Conservation (phyloP, 83 land plant species). For the Larix sibirica region DNA sequence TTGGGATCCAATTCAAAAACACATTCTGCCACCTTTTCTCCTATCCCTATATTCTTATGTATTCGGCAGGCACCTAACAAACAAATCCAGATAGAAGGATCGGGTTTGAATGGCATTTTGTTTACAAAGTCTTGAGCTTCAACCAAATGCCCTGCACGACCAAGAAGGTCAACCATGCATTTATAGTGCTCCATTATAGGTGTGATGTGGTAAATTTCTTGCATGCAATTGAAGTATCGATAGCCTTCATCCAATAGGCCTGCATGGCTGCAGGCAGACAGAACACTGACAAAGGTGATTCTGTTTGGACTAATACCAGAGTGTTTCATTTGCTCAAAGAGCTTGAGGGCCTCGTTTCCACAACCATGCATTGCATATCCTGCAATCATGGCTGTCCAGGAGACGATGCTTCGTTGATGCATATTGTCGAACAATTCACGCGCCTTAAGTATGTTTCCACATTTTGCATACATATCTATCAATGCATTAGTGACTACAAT, state of each 20-base stretch:
- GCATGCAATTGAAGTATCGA: not conserved
- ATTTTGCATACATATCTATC: conserved; percentile 7
- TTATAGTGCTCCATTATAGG: conserved; percentile 4
- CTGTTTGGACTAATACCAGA: not conserved
- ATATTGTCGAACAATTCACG: not conserved
- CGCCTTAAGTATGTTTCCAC: conserved; percentile 1
- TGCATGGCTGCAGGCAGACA: conserved; percentile 14
- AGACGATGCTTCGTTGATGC: not conserved
- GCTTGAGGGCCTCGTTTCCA: conserved; percentile 6
- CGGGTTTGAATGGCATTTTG: not conserved
- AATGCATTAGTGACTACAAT: not conserved
- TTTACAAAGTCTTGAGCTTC: conserved; percentile 9
- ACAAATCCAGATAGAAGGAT: not conserved
- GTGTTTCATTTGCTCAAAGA: conserved; percentile 5
- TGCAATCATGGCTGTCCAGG: conserved; percentile 10
- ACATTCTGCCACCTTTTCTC: not conserved
- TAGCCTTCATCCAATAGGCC: not conserved
- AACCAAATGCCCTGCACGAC: conserved; percentile 4
- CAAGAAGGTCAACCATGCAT: conserved; percentile 15
- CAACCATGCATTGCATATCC: conserved; percentile 12
- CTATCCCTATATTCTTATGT: not conserved
- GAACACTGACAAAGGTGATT: not conserved
- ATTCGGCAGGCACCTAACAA: conserved; percentile 11
- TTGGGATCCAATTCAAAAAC: conserved; percentile 12
- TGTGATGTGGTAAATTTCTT: not conserved